Evolutionary conservation across 768 basidiomycete species (phyloP).

Genomic region (Boletus bicolor): DNA sequence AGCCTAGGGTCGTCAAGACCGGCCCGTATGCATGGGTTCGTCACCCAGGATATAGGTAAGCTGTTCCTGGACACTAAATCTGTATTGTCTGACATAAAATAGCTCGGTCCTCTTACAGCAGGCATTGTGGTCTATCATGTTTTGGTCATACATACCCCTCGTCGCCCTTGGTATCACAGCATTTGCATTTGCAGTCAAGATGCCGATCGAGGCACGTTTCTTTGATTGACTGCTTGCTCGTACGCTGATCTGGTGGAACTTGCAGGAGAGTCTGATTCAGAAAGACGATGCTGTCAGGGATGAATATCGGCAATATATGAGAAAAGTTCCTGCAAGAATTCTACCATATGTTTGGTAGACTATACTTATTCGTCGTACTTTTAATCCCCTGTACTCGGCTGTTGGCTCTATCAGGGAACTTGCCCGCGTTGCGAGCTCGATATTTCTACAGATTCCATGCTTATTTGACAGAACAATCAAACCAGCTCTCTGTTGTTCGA

Average conservation of each 20-base stretch:
- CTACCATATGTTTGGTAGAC: slow-evolving; percentile 27
- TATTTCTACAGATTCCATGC: too few species aligned
- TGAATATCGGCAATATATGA: slow-evolving; percentile 30
- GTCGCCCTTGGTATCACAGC: slow-evolving; percentile 16
- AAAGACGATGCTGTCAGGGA: slow-evolving; percentile 16
- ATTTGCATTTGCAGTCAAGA: slow-evolving; percentile 26
- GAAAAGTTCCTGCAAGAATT: slow-evolving; percentile 26
- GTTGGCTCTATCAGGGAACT: too few species aligned
- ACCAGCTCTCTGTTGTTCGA: too few species aligned
- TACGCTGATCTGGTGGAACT: background rate
- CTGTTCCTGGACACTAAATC: background rate
- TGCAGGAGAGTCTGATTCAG: slow-evolving; percentile 29
- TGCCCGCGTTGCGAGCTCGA: too few species aligned
- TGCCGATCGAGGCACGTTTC: slow-evolving; percentile 30
- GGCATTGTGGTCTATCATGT: slow-evolving; percentile 22
- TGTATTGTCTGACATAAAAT: background rate
- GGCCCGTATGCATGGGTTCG: slow-evolving; percentile 36
- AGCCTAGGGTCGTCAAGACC: slow-evolving; percentile 27
- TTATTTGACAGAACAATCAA: too few species aligned
- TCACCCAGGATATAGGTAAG: slow-evolving; percentile 32
- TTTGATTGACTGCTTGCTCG: background rate
- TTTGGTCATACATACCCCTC: slow-evolving; percentile 32
- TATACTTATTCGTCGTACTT: background rate
- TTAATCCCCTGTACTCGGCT: too few species aligned
- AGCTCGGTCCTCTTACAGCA: slow-evolving; percentile 22